Conservation (phyloP, 106 monocot species). For the Dendrobium chrysotoxum region DNA sequence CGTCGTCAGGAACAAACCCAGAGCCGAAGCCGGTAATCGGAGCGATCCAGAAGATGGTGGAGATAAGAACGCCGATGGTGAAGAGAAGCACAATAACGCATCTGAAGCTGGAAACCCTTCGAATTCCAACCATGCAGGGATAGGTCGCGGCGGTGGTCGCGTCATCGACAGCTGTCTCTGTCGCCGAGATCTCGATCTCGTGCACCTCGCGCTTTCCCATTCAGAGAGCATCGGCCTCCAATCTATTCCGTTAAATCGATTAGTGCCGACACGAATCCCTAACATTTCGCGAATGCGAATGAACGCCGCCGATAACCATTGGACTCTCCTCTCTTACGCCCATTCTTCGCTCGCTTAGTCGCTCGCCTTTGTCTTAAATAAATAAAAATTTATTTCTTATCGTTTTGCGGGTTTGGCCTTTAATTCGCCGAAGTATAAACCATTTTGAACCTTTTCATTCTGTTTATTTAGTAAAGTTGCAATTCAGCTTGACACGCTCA, state of each 20-base stretch:
- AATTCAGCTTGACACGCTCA: too few relatives aligned
- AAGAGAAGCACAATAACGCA: slow-evolving; percentile 44
- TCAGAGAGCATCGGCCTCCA: slow-evolving; percentile 12
- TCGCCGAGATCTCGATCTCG: not conserved
- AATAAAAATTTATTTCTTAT: too few relatives aligned
- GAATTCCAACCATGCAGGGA: slow-evolving; percentile 8
- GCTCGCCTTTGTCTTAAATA: not conserved
- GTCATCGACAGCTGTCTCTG: not conserved
- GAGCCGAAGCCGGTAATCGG: slow-evolving; percentile 23
- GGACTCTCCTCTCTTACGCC: not conserved
- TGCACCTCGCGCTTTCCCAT: slow-evolving; percentile 37
- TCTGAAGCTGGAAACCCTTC: slow-evolving; percentile 17
- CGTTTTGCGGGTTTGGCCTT: not conserved
- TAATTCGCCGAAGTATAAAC: not conserved
- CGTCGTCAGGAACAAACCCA: slow-evolving; percentile 11
- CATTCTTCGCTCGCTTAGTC: too few relatives aligned
- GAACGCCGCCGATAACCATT: not conserved
- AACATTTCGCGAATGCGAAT: not conserved
- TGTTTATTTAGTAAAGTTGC: too few relatives aligned
- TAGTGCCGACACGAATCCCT: not conserved
- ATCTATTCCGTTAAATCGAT: not conserved
- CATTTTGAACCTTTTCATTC: not conserved
- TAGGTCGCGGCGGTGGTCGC: not conserved
- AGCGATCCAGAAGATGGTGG: slow-evolving; percentile 47
- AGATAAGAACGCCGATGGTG: slow-evolving; percentile 31